Evolutionary conservation across 2,329 filamentous ascomycete species (phyloP).

Genomic region (Clarireedia homoeocarpa): DNA sequence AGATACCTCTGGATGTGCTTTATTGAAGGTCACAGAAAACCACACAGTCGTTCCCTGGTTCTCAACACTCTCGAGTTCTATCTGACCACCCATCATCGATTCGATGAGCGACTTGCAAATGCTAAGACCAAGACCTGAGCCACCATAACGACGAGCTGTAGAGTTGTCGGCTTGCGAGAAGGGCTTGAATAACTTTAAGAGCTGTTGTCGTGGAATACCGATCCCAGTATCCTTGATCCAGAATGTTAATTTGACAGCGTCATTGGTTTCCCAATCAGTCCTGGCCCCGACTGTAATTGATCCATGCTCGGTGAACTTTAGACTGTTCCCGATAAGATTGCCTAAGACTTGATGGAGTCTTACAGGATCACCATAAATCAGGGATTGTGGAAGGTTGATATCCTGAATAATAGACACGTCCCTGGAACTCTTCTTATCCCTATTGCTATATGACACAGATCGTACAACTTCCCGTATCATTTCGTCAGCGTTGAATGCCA

Average conservation of each 20-base stretch:
- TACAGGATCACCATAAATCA: conserved; percentile 62
- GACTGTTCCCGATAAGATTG: conserved; percentile 85
- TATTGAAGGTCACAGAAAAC: conserved; percentile 81
- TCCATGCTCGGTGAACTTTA: conserved; percentile 87
- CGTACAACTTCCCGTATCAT: conserved; percentile 59
- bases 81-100: conserved; percentile 81
- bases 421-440: conserved; percentile 53
- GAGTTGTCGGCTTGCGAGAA: conserved; percentile 91
- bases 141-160: conserved; percentile 84
- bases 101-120: conserved; percentile 95
- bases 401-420: conserved; percentile 60
- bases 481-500: conserved; percentile 59
- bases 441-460: conserved; percentile 58
- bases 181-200: conserved; percentile 81
- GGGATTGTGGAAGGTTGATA: conserved; percentile 58
- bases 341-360: conserved; percentile 62
- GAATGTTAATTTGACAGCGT: conserved; percentile 69
- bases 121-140: conserved; percentile 81
- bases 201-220: conserved; percentile 74
- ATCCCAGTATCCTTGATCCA: conserved; percentile 88
- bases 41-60: conserved; percentile 63
- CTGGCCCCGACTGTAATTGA: conserved; percentile 76
- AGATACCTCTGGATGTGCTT: conserved; percentile 57
- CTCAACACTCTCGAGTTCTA: conserved; percentile 71
- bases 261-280: conserved; percentile 61